These are phyloP conservation scores for Microcyclosporella mali DNA, from an alignment of 2,329 filamentous ascomycete species.

Conservation along the genomic window DNA sequence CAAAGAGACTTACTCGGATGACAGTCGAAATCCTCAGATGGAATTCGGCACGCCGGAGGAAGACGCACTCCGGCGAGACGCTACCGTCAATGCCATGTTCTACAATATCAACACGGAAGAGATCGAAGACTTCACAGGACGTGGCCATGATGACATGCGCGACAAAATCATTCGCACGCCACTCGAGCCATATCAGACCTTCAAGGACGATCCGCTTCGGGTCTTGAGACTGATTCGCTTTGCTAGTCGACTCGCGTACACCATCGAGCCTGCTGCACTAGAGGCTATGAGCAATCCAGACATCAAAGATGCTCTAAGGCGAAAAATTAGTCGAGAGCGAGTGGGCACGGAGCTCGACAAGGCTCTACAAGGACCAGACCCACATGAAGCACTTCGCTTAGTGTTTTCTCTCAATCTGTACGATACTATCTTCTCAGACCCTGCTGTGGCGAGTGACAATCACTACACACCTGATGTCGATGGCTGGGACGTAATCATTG, in stretches of 20 bases:
- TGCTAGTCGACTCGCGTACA: conserved; percentile 74
- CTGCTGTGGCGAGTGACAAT: conserved; percentile 43
- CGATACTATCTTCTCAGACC: conserved; percentile 66
- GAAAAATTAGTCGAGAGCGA: conserved; percentile 88
- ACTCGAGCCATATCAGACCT: conserved; percentile 81
- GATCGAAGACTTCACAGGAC: conserved; percentile 78
- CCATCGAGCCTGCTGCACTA: conserved; percentile 64
- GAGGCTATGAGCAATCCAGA: conserved; percentile 67
- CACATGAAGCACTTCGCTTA: conserved; percentile 55
- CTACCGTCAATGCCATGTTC: conserved; percentile 91
- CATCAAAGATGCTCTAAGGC: conserved; percentile 71
- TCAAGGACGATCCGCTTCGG: conserved; percentile 85
- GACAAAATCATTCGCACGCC: conserved; percentile 73
- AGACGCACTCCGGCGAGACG: conserved; percentile 82
- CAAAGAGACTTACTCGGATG: conserved; percentile 83
- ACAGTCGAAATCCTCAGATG: conserved; percentile 84
- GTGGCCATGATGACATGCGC: conserved; percentile 68
- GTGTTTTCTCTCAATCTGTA: conserved; percentile 65
- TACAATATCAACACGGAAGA: conserved; percentile 77
- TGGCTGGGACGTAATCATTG: conserved; percentile 59
- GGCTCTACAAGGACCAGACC: conserved; percentile 72
- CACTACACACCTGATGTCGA: conserved; percentile 51
- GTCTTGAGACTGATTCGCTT: conserved; percentile 85
- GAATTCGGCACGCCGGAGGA: conserved; percentile 90
- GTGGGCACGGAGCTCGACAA: conserved; percentile 85